A percentile compares a stretch with the other conserved stretches of the same genome.
phyloP scores from a whole-genome alignment of 2,329 filamentous ascomycete genomes.

The Trichoderma atroviride region DNA sequence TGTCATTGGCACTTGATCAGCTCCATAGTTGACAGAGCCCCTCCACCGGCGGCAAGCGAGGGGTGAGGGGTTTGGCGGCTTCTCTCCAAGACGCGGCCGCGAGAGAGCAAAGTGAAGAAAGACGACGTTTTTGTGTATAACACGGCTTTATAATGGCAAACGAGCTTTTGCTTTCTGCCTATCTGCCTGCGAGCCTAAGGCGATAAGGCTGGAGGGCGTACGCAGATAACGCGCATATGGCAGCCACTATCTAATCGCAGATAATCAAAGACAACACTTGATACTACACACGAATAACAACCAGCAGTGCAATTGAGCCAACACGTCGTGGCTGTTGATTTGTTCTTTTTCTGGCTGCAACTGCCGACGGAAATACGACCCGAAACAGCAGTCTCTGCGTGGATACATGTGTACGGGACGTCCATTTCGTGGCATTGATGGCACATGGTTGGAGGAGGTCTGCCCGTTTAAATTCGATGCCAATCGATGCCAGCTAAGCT shows the following conservation, averaged over 20 bases:
- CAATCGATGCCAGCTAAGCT: background rate
- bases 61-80: constrained; percentile 23
- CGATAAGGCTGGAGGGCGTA: background rate
- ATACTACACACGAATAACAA: background rate
- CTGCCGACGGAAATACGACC: constrained; percentile 10
- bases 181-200: background rate
- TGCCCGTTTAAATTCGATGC: background rate
- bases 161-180: background rate
- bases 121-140: constrained; percentile 11
- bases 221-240: background rate
- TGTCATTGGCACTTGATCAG: constrained; percentile 27
- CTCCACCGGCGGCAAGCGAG: constrained; percentile 25
- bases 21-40: constrained; percentile 23
- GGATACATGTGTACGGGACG: background rate
- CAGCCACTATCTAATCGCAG: background rate
- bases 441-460: no score
- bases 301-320: constrained; percentile 7
- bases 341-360: background rate
- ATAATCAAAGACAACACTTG: background rate
- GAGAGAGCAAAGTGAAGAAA: background rate
- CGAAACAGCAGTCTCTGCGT: background rate
- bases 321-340: background rate
- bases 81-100: background rate
- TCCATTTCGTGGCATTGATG: background rate
- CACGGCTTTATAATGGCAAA: constrained; percentile 16